Percentiles rank a stretch among this genome's conserved stretches.
phyloP scores from a whole-genome alignment of 345 rosid genomes.

The Cardamine chenopodiifolia region DNA sequence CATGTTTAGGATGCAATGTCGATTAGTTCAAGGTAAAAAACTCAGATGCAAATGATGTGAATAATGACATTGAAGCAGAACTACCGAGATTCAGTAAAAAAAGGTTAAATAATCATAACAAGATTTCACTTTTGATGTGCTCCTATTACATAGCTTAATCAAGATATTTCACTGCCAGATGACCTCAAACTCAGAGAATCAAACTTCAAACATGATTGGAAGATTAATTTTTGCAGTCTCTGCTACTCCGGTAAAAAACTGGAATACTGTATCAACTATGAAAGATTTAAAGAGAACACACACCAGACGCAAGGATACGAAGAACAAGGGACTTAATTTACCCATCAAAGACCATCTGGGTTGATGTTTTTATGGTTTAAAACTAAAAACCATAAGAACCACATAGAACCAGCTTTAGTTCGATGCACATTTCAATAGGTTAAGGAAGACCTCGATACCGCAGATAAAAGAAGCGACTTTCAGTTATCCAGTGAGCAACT shows the following conservation, averaged over 20 bases:
- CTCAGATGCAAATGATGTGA: conserved; percentile 14
- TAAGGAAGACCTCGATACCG: not conserved
- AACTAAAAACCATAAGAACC: not conserved
- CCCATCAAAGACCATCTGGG: not conserved
- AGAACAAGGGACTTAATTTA: not conserved
- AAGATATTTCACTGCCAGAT: not conserved
- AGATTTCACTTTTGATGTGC: not conserved
- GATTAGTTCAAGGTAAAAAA: conserved; percentile 17
- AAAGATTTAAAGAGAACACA: not conserved
- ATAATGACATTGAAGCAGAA: conserved; percentile 1
- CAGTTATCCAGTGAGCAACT: conserved; percentile 4
- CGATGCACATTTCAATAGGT: not conserved
- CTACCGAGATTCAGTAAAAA: not conserved
- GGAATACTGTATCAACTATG: conserved; percentile 7
- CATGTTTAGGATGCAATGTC: conserved; percentile 23
- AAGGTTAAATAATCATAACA: not conserved
- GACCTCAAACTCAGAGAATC: conserved; percentile 1
- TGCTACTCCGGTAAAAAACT: not conserved
- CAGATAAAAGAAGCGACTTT: not conserved
- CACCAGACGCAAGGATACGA: not conserved
- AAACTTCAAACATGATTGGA: not conserved
- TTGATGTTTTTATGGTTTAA: not conserved
- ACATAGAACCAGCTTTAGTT: not conserved
- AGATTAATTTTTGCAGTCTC: not conserved
- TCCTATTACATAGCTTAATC: not conserved